phyloP scores from a whole-genome alignment of 345 rosid species.

The Cochlearia excelsa region DNA sequence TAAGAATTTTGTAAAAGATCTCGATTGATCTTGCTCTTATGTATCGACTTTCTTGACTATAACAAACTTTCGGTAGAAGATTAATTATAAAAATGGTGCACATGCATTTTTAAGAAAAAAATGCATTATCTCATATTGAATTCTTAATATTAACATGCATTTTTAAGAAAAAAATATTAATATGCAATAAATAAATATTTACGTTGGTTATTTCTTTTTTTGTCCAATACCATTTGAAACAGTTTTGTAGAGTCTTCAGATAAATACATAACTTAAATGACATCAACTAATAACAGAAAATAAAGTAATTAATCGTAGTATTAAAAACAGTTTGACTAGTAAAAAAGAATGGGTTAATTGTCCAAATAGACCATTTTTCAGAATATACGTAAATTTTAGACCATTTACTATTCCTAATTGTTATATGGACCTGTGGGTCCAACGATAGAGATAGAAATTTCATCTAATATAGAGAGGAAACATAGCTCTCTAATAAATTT shows the following conservation, averaged over 20 bases:
- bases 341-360: too few species aligned
- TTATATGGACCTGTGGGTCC: too few species aligned
- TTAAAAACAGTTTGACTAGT: conserved; percentile 20
- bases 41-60: conserved; percentile 20
- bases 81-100: conserved; percentile 13
- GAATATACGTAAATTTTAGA: too few species aligned
- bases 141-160: background rate
- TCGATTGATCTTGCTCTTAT: background rate
- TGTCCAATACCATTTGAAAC: background rate
- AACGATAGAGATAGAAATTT: too few species aligned
- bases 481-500: too few species aligned
- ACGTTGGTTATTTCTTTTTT: background rate
- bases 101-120: too few species aligned
- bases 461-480: too few species aligned
- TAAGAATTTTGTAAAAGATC: too few species aligned
- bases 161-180: background rate
- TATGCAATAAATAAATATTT: background rate
- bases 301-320: background rate
- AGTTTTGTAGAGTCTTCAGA: background rate
- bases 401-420: too few species aligned
- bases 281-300: conserved; percentile 5
- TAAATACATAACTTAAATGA: conserved; percentile 1
- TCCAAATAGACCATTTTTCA: too few species aligned
- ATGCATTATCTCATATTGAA: background rate
- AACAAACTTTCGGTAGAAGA: conserved; percentile 31